phyloP scores from a whole-genome alignment of 495 filamentous ascomycete species.

The Hapsidospora chrysogenum region DNA sequence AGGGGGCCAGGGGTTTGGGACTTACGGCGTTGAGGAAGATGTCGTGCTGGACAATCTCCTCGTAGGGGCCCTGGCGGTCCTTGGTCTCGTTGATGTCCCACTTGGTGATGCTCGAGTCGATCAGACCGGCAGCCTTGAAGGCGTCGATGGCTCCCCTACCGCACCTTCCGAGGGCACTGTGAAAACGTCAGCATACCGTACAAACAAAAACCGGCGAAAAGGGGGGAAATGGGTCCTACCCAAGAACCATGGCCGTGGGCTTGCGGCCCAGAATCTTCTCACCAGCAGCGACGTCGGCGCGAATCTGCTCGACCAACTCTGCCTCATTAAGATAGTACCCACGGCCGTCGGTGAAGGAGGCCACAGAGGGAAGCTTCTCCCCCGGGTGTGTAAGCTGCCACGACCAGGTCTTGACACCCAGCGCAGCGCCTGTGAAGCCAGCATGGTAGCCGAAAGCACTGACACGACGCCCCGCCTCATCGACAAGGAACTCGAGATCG shows the following conservation, averaged over 20 bases:
- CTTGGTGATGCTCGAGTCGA: constrained; percentile 56
- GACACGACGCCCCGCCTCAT: constrained; percentile 58
- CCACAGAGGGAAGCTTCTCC: constrained; percentile 31
- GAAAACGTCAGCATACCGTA: neutral
- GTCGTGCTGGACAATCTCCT: constrained; percentile 63
- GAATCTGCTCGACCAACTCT: constrained; percentile 61
- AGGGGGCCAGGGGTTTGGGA: constrained; percentile 31
- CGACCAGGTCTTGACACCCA: constrained; percentile 78
- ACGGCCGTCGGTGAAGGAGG: too few species aligned
- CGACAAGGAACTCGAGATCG: constrained; percentile 81
- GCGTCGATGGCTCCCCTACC: constrained; percentile 73
- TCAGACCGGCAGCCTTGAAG: constrained; percentile 57
- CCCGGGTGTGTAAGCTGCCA: constrained; percentile 61
- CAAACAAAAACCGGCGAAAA: neutral
- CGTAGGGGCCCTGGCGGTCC: constrained; percentile 63
- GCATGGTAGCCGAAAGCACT: constrained; percentile 59
- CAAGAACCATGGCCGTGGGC: neutral
- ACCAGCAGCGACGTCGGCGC: neutral
- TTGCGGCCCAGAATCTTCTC: neutral
- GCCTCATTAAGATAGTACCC: too few species aligned
- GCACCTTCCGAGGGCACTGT: constrained; percentile 29
- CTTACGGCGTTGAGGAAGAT: constrained; percentile 94
- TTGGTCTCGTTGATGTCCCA: constrained; percentile 93
- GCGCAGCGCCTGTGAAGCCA: constrained; percentile 64
- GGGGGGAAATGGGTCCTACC: too few species aligned